phyloP scores from a whole-genome alignment of 2,329 filamentous ascomycete genomes.

The Trichoderma semiorbis region DNA sequence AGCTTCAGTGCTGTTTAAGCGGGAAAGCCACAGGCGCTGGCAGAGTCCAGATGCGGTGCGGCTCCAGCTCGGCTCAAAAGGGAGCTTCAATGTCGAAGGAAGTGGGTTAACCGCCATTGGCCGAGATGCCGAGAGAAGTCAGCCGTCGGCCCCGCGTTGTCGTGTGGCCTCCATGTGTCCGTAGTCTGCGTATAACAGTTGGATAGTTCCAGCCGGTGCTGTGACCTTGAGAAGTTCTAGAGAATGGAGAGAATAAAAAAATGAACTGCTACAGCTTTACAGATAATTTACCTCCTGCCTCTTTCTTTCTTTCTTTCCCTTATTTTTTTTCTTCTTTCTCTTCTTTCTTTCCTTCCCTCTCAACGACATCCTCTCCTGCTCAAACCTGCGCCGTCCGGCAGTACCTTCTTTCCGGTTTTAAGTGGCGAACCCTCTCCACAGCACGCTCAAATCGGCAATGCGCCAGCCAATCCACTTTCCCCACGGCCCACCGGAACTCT shows the following conservation, averaged over 20 bases:
- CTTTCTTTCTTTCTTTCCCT: too few species aligned
- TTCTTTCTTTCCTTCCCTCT: neutral
- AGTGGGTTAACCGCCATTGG: slow-evolving; percentile 39
- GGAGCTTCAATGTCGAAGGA: neutral
- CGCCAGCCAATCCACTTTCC: slow-evolving; percentile 6
- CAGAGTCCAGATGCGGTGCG: slow-evolving; percentile 5
- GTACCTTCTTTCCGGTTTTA: neutral
- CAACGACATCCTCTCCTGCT: neutral
- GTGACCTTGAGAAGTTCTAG: neutral
- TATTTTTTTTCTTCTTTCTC: too few species aligned
- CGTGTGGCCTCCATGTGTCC: slow-evolving; percentile 13
- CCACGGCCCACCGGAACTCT: slow-evolving; percentile 15
- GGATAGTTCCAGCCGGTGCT: neutral
- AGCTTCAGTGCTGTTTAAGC: neutral
- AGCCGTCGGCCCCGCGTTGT: slow-evolving; percentile 12
- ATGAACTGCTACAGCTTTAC: neutral
- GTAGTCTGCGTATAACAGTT: neutral
- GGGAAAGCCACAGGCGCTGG: neutral
- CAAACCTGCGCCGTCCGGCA: neutral
- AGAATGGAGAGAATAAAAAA: neutral
- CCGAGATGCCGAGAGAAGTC: slow-evolving; percentile 33
- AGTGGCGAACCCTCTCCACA: slow-evolving; percentile 4
- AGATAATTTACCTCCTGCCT: neutral
- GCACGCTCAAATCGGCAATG: slow-evolving; percentile 12
- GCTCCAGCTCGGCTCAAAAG: slow-evolving; percentile 22